Evolutionary conservation across 192 early-diverging fungal species (phyloP), one percentile per base, ranked within the genome.

Genomic region (Coemansia sp.): DNA sequence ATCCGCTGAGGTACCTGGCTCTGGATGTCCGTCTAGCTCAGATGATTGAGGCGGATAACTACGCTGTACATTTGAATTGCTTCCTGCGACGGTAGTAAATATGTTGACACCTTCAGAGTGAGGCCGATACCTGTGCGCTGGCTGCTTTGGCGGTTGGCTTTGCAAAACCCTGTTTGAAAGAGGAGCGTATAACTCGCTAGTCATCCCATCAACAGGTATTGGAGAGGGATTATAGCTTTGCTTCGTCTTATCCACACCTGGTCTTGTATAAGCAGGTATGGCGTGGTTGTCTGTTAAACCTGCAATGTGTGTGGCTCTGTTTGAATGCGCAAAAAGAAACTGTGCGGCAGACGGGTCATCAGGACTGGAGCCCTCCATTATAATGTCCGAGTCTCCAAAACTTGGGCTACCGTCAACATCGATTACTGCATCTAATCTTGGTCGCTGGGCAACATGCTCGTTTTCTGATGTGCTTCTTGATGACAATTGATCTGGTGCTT

Each of bases 371-470:
- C 38, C 57, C 9, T 41, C 39, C 39, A 41, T 59, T 11, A 47
- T 19, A 11, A 63, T 13, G 16, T 48, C 61, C 3, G 21, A 19
- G 12, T 15, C 39, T 4, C 15, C 44, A 7, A 47, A 5, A n/a
- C 19, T 48, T 63, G 40, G 61, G 21, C 44, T 63, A 47, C 44
- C 61, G 11, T 63, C 61, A 16, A 63, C 16, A n/a, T 48, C 39
- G 21, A 63, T 63, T 8, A 63, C 45, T 19, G 11, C 61, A 40
- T 7, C n/a, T 18, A 41, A 38, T 5, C 39, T 41, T 18, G 57
- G 39, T 7, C n/a, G 57, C 38, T 59, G 57, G 9, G 39, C 9
- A 59, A 41, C n/a, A 6, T 41, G 57, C 12, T 40, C 39, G 16
- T n/a, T 2, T 7, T 19, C 39, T 40, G 57, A 13, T 7, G 39